Percentiles rank a stretch among this genome's conserved stretches.
phyloP scores from a whole-genome alignment of 768 basidiomycete genomes.

The Calocera cornea region DNA sequence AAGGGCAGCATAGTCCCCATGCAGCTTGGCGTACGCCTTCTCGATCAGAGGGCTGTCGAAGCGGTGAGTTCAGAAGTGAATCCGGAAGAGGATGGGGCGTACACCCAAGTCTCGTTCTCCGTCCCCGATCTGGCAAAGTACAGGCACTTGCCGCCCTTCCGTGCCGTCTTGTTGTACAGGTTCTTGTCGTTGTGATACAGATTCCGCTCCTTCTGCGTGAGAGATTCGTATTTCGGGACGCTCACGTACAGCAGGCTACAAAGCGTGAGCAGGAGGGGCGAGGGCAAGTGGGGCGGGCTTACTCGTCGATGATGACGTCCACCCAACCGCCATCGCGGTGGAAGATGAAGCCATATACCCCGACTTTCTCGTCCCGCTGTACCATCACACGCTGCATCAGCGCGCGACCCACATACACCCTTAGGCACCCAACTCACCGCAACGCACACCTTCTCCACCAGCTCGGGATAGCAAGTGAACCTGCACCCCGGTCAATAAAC shows the following conservation, averaged over 20 bases:
- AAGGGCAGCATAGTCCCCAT: slow-evolving; percentile 38
- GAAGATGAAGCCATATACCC: slow-evolving; percentile 48
- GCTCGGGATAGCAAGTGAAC: slow-evolving; percentile 30
- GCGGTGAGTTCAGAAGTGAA: neutral
- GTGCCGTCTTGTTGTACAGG: slow-evolving; percentile 32
- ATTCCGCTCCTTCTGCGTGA: slow-evolving; percentile 28
- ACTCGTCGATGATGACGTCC: slow-evolving; percentile 46
- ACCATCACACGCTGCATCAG: neutral
- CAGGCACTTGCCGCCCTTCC: slow-evolving; percentile 35
- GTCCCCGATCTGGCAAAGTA: slow-evolving; percentile 37
- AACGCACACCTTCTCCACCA: slow-evolving; percentile 42
- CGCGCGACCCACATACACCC: neutral
- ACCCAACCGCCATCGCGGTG: slow-evolving; percentile 41
- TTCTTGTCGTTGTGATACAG: slow-evolving; percentile 41
- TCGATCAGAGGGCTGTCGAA: slow-evolving; percentile 33
- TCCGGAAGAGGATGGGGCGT: slow-evolving; percentile 5
- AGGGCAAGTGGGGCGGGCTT: slow-evolving; percentile 14
- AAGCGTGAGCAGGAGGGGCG: neutral
- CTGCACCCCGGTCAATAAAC: neutral
- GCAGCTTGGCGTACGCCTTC: slow-evolving; percentile 46
- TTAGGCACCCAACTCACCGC: slow-evolving; percentile 20
- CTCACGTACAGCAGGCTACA: slow-evolving; percentile 36
- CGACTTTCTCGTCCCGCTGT: slow-evolving; percentile 24
- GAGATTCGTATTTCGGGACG: slow-evolving; percentile 41
- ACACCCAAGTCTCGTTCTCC: slow-evolving; percentile 41